Evolutionary conservation across 805 yeast genomes (phyloP).

Genomic region (Clavispora phyllophila): DNA sequence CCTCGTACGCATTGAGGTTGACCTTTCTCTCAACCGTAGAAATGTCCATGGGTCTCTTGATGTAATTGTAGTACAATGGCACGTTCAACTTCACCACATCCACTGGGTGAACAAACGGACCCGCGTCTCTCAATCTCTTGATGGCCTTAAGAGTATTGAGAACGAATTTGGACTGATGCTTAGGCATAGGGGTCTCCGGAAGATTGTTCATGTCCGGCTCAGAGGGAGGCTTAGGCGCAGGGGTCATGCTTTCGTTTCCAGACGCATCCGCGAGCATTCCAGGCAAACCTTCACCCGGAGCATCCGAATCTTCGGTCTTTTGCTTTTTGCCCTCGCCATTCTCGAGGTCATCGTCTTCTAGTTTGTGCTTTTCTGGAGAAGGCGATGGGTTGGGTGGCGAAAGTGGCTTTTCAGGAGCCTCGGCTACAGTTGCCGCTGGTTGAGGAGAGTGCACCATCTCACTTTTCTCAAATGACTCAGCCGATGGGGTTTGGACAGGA

Average conservation of each 20-base stretch:
- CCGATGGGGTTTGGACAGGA: constrained; percentile 37
- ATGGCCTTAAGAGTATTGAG: constrained; percentile 77
- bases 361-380: constrained; percentile 31
- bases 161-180: constrained; percentile 81
- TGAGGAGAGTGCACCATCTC: constrained; percentile 4
- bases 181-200: constrained; percentile 64
- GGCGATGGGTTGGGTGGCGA: constrained; percentile 46
- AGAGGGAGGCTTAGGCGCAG: constrained; percentile 71
- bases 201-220: constrained; percentile 72
- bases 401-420: constrained; percentile 31
- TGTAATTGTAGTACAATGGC: constrained; percentile 82
- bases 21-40: constrained; percentile 85
- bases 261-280: neutral
- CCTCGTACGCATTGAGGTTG: constrained; percentile 62
- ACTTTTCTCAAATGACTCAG: constrained; percentile 25
- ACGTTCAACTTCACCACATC: constrained; percentile 84
- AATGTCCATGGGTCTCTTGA: constrained; percentile 88
- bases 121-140: constrained; percentile 86
- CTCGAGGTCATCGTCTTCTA: constrained; percentile 22
- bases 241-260: constrained; percentile 19
- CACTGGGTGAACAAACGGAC: constrained; percentile 85
- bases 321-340: constrained; percentile 16
- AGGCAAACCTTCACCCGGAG: constrained; percentile 4
- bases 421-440: constrained; percentile 8
- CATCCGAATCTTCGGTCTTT: constrained; percentile 14